Evolutionary conservation across 2,329 filamentous ascomycete genomes (phyloP), one percentile per base, ranked within the genome.

Genomic region (Stagonosporopsis cucurbitacearum): DNA sequence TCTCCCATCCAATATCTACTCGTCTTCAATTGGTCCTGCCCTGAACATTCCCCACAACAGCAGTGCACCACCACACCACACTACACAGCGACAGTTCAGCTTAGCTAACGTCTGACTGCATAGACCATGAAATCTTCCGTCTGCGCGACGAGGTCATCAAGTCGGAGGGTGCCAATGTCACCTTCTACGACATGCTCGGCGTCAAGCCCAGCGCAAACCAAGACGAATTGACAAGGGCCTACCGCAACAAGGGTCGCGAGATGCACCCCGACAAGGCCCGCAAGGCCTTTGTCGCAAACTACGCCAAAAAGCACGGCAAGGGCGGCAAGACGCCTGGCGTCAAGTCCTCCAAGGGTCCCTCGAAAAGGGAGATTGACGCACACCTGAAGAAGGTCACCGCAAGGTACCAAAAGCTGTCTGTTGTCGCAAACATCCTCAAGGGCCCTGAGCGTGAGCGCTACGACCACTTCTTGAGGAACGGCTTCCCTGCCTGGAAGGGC

Each of bases 121-220:
- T 70, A 96, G 95, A 99, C 79, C 92, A 96, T 74, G 95, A 99
- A 79, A 98, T 99, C 80, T 99, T 99, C 81, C 90, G 92, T 68
- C 84, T 99, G 60, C 89, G 89, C 71, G 92, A 97, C 79, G 95
- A 98, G 75, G 85, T 99, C 52, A 80, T 85, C 58, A 79, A 86
- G 40, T 81, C 87, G 63, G 91, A 97, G 75, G 92, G 95, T 54
- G 70, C 82, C 47, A 88, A 90, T 60, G 84, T 91, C 57, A 95
- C 91, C 67, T 99, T 99, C 79, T 99, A 99, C 85, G 82, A 96
- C 73, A 95, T 96, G 78, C 82, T 99, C 60, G 92, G 89, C 69
- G 84, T 96, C 63, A 81, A 84, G 46, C 81, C 86, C 57, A 83
- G 83, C 55, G 94, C 92, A 58, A 89, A 84, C 66, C 88, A 91